These are phyloP conservation scores for Coemansia sp. DNA, from an alignment of 192 early-diverging fungal genomes.

Conservation along the genomic window DNA sequence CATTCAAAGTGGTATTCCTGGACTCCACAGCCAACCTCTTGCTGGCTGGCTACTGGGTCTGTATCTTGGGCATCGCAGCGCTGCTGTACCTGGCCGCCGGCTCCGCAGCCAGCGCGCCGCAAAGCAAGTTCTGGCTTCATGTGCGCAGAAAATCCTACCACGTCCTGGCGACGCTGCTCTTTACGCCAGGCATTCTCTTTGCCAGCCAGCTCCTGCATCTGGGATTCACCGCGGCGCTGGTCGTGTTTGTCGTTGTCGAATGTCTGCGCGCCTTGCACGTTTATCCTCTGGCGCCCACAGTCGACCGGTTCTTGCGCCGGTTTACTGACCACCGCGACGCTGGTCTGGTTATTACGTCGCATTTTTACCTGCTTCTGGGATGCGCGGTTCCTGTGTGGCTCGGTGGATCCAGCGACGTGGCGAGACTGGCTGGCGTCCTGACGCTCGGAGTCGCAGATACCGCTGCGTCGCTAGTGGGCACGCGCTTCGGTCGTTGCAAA, in stretches of 20 bases:
- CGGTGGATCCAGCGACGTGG: slow-evolving; percentile 52
- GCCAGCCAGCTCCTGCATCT: slow-evolving; percentile 72
- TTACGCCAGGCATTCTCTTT: slow-evolving; percentile 70
- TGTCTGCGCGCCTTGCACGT: slow-evolving; percentile 75
- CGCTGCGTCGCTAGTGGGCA: slow-evolving; percentile 82
- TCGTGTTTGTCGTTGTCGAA: slow-evolving; percentile 72
- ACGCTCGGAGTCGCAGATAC: slow-evolving; percentile 89
- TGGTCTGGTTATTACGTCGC: slow-evolving; percentile 79
- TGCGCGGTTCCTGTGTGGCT: slow-evolving; percentile 92
- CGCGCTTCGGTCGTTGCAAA: slow-evolving; percentile 61
- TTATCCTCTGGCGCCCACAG: slow-evolving; percentile 58
- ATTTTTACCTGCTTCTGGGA: slow-evolving; percentile 85
- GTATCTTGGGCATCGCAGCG: slow-evolving; percentile 13
- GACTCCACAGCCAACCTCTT: slow-evolving; percentile 5
- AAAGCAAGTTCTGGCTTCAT: slow-evolving; percentile 53
- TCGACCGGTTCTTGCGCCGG: slow-evolving; percentile 69
- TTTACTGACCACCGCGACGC: slow-evolving; percentile 86
- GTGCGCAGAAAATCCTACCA: slow-evolving; percentile 85
- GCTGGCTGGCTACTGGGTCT: slow-evolving; percentile 28
- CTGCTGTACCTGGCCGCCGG: neutral
- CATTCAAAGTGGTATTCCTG: neutral
- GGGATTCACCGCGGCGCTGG: slow-evolving; percentile 74
- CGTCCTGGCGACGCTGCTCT: slow-evolving; percentile 76
- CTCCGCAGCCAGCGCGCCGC: neutral
- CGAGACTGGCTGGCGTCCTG: slow-evolving; percentile 73